Percentiles rank a stretch among this genome's conserved stretches.
Conservation (phyloP, 1,284 basidiomycete genomes). For the Volvariella volvacea region DNA sequence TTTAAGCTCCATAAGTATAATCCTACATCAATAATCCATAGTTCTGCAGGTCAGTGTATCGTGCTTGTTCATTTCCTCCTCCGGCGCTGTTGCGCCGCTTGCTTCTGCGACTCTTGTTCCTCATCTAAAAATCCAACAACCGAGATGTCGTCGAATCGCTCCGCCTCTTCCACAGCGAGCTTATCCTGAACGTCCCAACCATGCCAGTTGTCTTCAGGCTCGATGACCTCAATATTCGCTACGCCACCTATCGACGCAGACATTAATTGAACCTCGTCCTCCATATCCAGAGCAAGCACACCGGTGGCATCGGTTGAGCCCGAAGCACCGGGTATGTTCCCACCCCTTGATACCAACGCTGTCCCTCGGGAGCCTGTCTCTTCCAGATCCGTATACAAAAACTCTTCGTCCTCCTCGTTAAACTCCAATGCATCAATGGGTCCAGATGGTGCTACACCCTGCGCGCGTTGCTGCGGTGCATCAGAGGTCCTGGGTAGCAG, state of each 20-base stretch:
- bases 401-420: slow-evolving; percentile 67
- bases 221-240: slow-evolving; percentile 15
- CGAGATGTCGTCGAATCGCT: slow-evolving; percentile 57
- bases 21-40: too few species aligned
- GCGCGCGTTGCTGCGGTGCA: too few species aligned
- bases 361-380: slow-evolving; percentile 18
- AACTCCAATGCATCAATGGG: slow-evolving; percentile 52
- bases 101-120: slow-evolving; percentile 6
- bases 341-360: slow-evolving; percentile 11
- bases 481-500: slow-evolving; percentile 18
- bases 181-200: slow-evolving; percentile 50
- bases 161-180: slow-evolving; percentile 55
- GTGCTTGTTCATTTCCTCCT: too few species aligned
- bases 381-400: slow-evolving; percentile 20
- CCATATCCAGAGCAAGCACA: slow-evolving; percentile 13
- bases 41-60: too few species aligned
- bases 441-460: slow-evolving; percentile 13
- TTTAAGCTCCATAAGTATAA: too few species aligned
- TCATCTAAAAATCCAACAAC: slow-evolving; percentile 59
- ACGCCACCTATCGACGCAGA: slow-evolving; percentile 17
- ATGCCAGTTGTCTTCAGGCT: slow-evolving; percentile 34
- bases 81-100: neutral
- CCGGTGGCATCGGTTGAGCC: slow-evolving; percentile 20
- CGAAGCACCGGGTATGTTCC: neutral
- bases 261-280: slow-evolving; percentile 4